Conservation (phyloP, 306 rosid species). For the Rosa rugosa region DNA sequence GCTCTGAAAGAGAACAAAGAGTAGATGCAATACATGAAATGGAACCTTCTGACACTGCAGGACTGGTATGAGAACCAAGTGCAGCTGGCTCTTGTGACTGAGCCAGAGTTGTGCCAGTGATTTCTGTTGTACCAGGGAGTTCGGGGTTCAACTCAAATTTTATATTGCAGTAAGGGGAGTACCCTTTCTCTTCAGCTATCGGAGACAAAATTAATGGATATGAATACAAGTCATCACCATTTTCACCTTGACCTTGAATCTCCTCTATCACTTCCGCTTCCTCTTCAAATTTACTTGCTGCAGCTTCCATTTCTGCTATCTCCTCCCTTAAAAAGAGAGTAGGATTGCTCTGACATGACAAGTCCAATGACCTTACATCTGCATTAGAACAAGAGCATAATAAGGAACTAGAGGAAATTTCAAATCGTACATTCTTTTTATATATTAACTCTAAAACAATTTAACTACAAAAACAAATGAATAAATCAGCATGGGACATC, state of each 20-base stretch:
- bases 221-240: constrained; percentile 55
- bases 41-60: constrained; percentile 51
- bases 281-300: constrained; percentile 76
- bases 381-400: constrained; percentile 20
- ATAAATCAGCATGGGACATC: not conserved
- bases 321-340: constrained; percentile 72
- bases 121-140: constrained; percentile 34
- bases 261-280: constrained; percentile 53
- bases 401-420: constrained; percentile 10
- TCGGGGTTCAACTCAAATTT: constrained; percentile 46
- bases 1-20: constrained; percentile 54
- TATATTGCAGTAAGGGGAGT: constrained; percentile 63
- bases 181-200: constrained; percentile 64
- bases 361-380: constrained; percentile 66
- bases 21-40: constrained; percentile 54
- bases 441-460: not conserved
- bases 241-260: constrained; percentile 46
- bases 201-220: constrained; percentile 54
- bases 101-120: constrained; percentile 32
- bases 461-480: not conserved
- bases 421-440: not conserved
- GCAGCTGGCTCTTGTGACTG: constrained; percentile 38
- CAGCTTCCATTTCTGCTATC: constrained; percentile 77
- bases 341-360: constrained; percentile 59
- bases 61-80: constrained; percentile 33